A percentile compares a stretch with the other conserved stretches of the same genome.
These are phyloP conservation scores for Ganoderma multipileum DNA, from an alignment of 1,284 basidiomycete species.

Conservation along the genomic window DNA sequence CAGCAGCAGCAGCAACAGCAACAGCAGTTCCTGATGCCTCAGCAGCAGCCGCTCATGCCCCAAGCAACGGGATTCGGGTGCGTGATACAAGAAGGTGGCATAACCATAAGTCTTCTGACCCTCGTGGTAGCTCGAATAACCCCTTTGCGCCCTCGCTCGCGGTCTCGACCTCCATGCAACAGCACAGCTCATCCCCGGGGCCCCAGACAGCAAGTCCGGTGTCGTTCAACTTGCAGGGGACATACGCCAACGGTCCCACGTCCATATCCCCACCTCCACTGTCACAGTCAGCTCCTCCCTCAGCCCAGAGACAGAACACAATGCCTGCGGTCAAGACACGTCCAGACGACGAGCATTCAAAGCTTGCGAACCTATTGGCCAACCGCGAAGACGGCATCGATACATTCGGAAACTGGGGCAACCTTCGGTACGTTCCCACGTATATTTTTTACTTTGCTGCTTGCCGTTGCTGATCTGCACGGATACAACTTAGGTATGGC, in stretches of 20 bases:
- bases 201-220: constrained; percentile 36
- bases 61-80: constrained; percentile 80
- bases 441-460: neutral
- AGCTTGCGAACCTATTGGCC: constrained; percentile 83
- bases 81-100: constrained; percentile 25
- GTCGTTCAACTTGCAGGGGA: constrained; percentile 67
- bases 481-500: constrained; percentile 60
- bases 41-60: constrained; percentile 57
- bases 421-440: constrained; percentile 60
- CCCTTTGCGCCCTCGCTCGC: constrained; percentile 36
- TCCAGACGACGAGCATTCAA: constrained; percentile 67
- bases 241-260: constrained; percentile 49
- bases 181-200: constrained; percentile 25
- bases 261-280: constrained; percentile 42
- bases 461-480: neutral
- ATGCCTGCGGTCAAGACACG: constrained; percentile 34
- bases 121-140: constrained; percentile 75
- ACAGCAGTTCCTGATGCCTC: constrained; percentile 45
- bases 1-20: constrained; percentile 61
- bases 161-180: constrained; percentile 24
- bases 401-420: constrained; percentile 91
- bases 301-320: constrained; percentile 17
- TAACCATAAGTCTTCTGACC: constrained; percentile 4
- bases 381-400: constrained; percentile 88
- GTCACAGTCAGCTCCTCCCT: constrained; percentile 40